Conservation (phyloP, 177 flowering plant species). For the Telopea speciosissima region DNA sequence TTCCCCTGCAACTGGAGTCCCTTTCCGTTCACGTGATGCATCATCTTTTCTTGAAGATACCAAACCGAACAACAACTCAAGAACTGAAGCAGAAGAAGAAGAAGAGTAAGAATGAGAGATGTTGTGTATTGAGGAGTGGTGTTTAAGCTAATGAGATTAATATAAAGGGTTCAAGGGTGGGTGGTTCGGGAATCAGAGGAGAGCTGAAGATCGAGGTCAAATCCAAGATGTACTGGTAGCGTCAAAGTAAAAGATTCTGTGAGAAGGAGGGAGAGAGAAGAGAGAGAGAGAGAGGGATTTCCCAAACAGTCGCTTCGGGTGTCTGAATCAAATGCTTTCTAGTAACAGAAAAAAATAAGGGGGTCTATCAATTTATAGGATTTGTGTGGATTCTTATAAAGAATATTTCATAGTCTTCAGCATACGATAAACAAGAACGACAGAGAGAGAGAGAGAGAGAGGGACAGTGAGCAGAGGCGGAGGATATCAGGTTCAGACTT, state of each 20-base stretch:
- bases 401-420: not conserved
- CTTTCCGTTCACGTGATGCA: constrained; percentile 9
- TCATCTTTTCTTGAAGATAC: not conserved
- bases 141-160: too few relatives aligned
- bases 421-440: not conserved
- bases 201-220: too few relatives aligned
- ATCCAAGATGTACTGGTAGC: too few relatives aligned
- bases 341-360: not conserved
- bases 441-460: not conserved
- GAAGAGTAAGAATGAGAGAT: not conserved
- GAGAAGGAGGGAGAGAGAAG: too few relatives aligned
- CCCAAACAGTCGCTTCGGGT: not conserved
- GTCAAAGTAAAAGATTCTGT: not conserved
- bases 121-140: not conserved
- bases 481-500: not conserved
- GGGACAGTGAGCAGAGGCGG: not conserved
- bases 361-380: not conserved
- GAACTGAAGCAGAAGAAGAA: not conserved
- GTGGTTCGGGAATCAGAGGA: too few relatives aligned
- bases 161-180: too few relatives aligned
- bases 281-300: not conserved
- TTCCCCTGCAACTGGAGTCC: not conserved
- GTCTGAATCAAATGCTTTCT: not conserved
- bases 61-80: not conserved
- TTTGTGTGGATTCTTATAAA: not conserved